Evolutionary conservation across 352 stramenopile genomes (phyloP), one percentile per base, ranked within the genome.

Genomic region (Phytophthora niederhauseri): DNA sequence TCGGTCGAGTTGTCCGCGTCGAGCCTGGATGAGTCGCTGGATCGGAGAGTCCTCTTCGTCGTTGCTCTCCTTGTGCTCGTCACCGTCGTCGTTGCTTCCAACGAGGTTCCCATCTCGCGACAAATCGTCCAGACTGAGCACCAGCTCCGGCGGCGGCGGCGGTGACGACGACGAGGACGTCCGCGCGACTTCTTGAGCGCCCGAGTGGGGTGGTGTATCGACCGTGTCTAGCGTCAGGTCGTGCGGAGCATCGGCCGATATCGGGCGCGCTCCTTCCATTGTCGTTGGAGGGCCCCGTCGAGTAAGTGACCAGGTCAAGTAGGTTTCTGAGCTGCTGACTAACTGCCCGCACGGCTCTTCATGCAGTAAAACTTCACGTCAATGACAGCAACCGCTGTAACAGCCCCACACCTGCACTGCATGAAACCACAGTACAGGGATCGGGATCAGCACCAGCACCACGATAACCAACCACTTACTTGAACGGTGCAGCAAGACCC

Each of bases 71-170:
- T 60, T 49, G 11, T 46, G 30, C 53, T 70, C 46, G 6, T 59
- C 58, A 15, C 46, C 55, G 9, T 57, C 38, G 12, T 62, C 57
- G 17, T 67, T 54, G 6, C 26, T 52, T 28, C 66, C 61, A 43
- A 38, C 22, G 11, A 36, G 36, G 52, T 58, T 46, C 55, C 30
- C 54, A 31, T 72, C 67, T 43, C 57, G 68, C 28, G 78, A 78
- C 57, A 89, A 71, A 52, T 89, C 76, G 53, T 82, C 77, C 28
- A 89, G 63, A 66, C 72, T 81, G 17, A 89, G 66, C 56, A 71
- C 64, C 50, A 79, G 79, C 30, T 65, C 66, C 2, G 48, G 66
- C 8, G 65, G 60, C 17, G 58, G 20, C 12, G 57, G 46, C 8
- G 61, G 17, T 6, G 61, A 58, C 7, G 54, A 57, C 26, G 61